Evolutionary conservation across 768 basidiomycete species (phyloP).

Genomic region (Fomitopsis pulvina): DNA sequence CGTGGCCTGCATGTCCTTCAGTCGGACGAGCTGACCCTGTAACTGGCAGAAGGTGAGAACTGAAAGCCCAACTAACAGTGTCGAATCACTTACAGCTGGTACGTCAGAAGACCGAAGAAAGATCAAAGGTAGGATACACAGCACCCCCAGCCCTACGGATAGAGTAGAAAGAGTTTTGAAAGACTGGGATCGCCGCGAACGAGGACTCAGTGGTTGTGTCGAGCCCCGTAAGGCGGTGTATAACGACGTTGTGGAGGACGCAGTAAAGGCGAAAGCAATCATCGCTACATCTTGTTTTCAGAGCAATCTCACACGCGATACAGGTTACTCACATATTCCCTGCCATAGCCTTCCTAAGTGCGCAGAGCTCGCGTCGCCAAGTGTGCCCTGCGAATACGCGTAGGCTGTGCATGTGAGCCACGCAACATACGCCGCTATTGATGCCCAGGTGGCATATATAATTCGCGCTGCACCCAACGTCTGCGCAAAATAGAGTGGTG

Average conservation of each 20-base stretch:
- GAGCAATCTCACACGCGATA: not conserved
- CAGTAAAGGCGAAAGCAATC: conserved; percentile 59
- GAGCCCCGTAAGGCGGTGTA: conserved; percentile 52
- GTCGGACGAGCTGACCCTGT: conserved; percentile 18
- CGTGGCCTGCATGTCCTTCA: conserved; percentile 22
- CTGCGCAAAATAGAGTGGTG: conserved; percentile 47
- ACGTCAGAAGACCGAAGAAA: conserved; percentile 45
- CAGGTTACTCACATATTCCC: conserved; percentile 46
- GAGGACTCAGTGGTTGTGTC: conserved; percentile 29
- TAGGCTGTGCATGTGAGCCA: conserved; percentile 54
- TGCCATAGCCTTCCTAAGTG: conserved; percentile 53
- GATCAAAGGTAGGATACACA: conserved; percentile 50
- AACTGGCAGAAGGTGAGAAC: not conserved
- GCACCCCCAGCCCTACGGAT: conserved; percentile 41
- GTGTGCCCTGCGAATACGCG: conserved; percentile 42
- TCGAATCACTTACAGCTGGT: conserved; percentile 30
- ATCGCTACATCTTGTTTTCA: conserved; percentile 32
- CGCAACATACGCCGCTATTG: conserved; percentile 49
- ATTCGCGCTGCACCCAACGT: conserved; percentile 50
- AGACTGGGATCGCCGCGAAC: conserved; percentile 43
- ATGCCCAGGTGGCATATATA: conserved; percentile 51
- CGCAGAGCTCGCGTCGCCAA: conserved; percentile 31
- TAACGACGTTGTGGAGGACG: conserved; percentile 57
- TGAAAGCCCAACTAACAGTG: too few relatives aligned
- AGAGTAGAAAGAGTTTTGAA: conserved; percentile 51